Base-by-base conservation (phyloP, 768 basidiomycete genomes). In the Hirschioporus abietinus region DNA sequence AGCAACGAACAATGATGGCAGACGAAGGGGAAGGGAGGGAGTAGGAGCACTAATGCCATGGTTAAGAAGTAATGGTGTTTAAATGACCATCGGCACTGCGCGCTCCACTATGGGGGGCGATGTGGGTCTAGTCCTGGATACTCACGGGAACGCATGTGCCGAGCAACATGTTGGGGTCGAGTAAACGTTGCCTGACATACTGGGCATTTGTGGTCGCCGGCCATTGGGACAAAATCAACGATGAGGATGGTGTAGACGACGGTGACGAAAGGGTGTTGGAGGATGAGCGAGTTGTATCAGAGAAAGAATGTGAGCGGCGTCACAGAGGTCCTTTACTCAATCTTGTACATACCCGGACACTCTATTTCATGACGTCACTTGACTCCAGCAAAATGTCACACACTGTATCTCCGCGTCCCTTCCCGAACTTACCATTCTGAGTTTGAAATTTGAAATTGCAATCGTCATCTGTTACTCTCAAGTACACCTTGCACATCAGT, bases 121-220 rank as follows among this genome's bases (percentile, higher is more conserved):
- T 52, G 42, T 52, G 42, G 42, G 42, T 52, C 42, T 52, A 52
- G 42, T 52, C 42, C 42, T 52, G 42, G 42, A 52, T 52, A 88
- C 91, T 79, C 80, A 93, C 91, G 92, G 71, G 91, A 93, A 76
- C 92, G 87, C 92, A 94, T 93, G 77, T 93, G 93, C 63, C 92
- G 80, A 0, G 91, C 91, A 61, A 95, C 93, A 86, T 95, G 92
- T 72, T 94, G 92, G 30, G 92, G 92, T 64, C 92, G 84, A 25
- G 93, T 95, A 70, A 95, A 95, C 0, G 92, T 93, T 0, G 93
- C 90, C 69, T 90, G 86, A 76, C 92, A 95, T 15, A 94, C 92
- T 20, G 92, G 88, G 75, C 93, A 94, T 76, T 89, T 90, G 83
- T 92, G 90, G 78, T 92, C 90, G 42, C 90, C 90, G 68, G 84